Percentiles rank a stretch among this genome's conserved stretches.
Evolutionary conservation across 2,329 filamentous ascomycete genomes (phyloP).

Genomic region (Xylariaceae sp.): DNA sequence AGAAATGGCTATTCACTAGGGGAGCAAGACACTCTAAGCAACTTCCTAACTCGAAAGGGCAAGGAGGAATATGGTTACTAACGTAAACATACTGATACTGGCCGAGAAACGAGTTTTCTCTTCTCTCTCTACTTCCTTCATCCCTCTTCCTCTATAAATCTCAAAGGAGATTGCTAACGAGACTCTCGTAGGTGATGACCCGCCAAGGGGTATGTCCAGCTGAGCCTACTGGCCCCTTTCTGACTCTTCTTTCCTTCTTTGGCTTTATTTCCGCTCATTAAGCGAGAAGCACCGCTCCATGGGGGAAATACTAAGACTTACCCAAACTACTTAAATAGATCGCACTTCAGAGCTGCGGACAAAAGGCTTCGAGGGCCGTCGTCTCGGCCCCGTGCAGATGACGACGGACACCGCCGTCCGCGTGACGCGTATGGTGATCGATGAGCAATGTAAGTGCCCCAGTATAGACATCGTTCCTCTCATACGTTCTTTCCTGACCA

Average conservation of each 20-base stretch:
- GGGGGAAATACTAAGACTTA: neutral
- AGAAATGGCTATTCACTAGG: too few species aligned
- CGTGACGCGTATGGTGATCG: slow-evolving; percentile 87
- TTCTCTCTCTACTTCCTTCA: neutral
- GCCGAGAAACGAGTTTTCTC: too few species aligned
- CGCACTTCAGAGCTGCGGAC: slow-evolving; percentile 93
- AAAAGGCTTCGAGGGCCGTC: slow-evolving; percentile 87
- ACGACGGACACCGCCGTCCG: slow-evolving; percentile 97
- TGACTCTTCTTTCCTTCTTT: too few species aligned
- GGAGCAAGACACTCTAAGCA: too few species aligned
- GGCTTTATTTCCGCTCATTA: too few species aligned
- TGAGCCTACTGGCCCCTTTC: too few species aligned
- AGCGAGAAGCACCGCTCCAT: too few species aligned
- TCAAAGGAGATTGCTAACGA: neutral
- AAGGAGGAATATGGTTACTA: too few species aligned
- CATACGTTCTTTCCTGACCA: neutral
- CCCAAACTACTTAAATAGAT: slow-evolving; percentile 62
- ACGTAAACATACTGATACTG: too few species aligned
- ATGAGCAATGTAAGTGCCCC: slow-evolving; percentile 77
- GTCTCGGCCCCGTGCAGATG: slow-evolving; percentile 94
- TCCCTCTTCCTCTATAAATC: neutral
- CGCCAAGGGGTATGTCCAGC: slow-evolving; percentile 74
- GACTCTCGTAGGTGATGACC: slow-evolving; percentile 76
- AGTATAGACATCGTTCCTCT: too few species aligned
- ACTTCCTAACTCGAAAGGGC: too few species aligned